These are phyloP conservation scores for Diaporthe longicolla DNA, from an alignment of 2,329 filamentous ascomycete genomes.

Conservation along the genomic window DNA sequence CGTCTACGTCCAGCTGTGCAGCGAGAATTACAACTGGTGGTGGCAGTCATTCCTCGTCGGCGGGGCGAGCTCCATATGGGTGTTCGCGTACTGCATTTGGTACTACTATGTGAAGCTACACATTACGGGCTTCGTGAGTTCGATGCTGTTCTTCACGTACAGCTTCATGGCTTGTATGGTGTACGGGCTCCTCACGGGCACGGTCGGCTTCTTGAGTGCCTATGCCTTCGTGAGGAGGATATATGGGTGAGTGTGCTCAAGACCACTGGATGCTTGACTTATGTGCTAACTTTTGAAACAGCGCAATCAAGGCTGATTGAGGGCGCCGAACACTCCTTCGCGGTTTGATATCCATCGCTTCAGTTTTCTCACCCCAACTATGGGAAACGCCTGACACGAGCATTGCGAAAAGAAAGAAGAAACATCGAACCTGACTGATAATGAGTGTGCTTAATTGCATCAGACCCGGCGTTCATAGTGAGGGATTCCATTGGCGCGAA, in stretches of 20 bases:
- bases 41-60: constrained; percentile 90
- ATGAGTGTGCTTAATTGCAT: constrained; percentile 38
- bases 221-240: constrained; percentile 89
- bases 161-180: constrained; percentile 85
- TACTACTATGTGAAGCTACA: constrained; percentile 87
- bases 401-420: constrained; percentile 11
- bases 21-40: constrained; percentile 93
- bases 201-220: constrained; percentile 85
- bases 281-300: constrained; percentile 48
- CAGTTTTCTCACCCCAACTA: not conserved
- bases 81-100: constrained; percentile 87
- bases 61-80: constrained; percentile 82
- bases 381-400: constrained; percentile 12
- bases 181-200: constrained; percentile 85
- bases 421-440: not conserved
- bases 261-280: not conserved
- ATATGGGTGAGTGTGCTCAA: constrained; percentile 73
- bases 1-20: constrained; percentile 85
- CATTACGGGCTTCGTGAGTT: constrained; percentile 84
- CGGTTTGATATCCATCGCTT: not conserved
- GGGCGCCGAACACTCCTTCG: not conserved
- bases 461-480: constrained; percentile 37
- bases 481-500: constrained; percentile 11
- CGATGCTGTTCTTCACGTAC: constrained; percentile 88
- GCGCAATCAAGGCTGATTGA: constrained; percentile 67